Evolutionary conservation across 495 filamentous ascomycete species (phyloP).

Genomic region (Wilcoxina mikolae): DNA sequence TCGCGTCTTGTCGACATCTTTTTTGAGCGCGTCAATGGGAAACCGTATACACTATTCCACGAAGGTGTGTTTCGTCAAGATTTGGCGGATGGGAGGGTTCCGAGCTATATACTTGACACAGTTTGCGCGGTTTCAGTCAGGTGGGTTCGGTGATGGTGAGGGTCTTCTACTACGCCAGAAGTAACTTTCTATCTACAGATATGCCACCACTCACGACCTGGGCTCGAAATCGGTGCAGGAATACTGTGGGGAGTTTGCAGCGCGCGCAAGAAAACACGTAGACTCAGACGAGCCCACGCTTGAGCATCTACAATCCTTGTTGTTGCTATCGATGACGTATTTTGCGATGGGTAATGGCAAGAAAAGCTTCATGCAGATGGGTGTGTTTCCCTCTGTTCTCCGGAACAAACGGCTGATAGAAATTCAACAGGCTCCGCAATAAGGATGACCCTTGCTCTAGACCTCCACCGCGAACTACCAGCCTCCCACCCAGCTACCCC

Average conservation of each 20-base stretch:
- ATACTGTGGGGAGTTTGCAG: conserved; percentile 49
- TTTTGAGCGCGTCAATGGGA: conserved; percentile 60
- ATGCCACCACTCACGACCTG: conserved; percentile 33
- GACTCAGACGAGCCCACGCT: conserved; percentile 67
- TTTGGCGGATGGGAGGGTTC: conserved; percentile 50
- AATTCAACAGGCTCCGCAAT: conserved; percentile 48
- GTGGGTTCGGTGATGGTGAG: conserved; percentile 34
- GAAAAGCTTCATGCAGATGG: conserved; percentile 70
- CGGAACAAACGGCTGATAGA: neutral
- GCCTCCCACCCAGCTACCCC: conserved; percentile 40
- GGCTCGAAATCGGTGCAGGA: neutral
- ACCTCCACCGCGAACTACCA: conserved; percentile 57
- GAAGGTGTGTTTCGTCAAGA: conserved; percentile 54
- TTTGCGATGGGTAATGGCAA: conserved; percentile 66
- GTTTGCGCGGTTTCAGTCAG: conserved; percentile 58
- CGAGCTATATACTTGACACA: conserved; percentile 47
- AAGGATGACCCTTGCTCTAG: conserved; percentile 65
- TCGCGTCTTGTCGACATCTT: conserved; percentile 50
- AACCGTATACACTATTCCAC: conserved; percentile 64
- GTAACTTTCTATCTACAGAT: conserved; percentile 33
- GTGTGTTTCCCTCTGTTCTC: conserved; percentile 34
- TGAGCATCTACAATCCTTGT: conserved; percentile 55
- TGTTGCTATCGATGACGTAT: conserved; percentile 61
- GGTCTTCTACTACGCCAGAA: neutral
- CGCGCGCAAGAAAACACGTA: conserved; percentile 49